A percentile compares a stretch with the other conserved stretches of the same genome.
These are phyloP conservation scores for Ceratopteris richardii DNA, from an alignment of 75 land plant species.

Conservation along the genomic window DNA sequence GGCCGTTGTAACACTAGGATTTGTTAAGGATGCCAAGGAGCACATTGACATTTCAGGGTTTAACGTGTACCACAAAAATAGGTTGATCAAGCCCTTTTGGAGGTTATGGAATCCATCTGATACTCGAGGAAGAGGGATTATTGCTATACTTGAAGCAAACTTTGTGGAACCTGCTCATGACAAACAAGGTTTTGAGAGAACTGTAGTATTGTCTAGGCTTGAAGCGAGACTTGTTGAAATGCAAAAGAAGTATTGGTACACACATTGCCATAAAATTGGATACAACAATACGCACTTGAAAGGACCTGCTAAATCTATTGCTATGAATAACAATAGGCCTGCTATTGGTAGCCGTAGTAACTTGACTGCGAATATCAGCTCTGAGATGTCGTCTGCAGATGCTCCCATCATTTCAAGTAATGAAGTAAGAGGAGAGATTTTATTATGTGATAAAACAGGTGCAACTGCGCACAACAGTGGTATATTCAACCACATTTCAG, in stretches of 20 bases:
- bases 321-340: too few species aligned
- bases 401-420: too few species aligned
- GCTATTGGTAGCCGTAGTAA: too few species aligned
- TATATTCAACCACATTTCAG: too few species aligned
- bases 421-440: too few species aligned
- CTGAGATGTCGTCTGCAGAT: too few species aligned
- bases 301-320: too few species aligned
- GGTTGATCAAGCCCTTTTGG: constrained; percentile 95
- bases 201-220: constrained; percentile 68
- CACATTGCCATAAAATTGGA: neutral
- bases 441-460: too few species aligned
- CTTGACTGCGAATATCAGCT: too few species aligned
- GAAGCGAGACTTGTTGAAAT: constrained; percentile 57
- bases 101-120: constrained; percentile 86
- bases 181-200: constrained; percentile 94
- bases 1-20: constrained; percentile 78
- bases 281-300: neutral
- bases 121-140: constrained; percentile 87
- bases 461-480: too few species aligned
- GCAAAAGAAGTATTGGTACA: constrained; percentile 79
- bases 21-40: constrained; percentile 84
- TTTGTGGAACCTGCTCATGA: constrained; percentile 99
- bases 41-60: constrained; percentile 96
- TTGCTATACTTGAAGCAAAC: constrained; percentile 85
- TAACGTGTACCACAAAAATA: constrained; percentile 94